These are phyloP conservation scores for Lentinula detonsa DNA, from an alignment of 768 basidiomycete genomes.

Conservation along the genomic window DNA sequence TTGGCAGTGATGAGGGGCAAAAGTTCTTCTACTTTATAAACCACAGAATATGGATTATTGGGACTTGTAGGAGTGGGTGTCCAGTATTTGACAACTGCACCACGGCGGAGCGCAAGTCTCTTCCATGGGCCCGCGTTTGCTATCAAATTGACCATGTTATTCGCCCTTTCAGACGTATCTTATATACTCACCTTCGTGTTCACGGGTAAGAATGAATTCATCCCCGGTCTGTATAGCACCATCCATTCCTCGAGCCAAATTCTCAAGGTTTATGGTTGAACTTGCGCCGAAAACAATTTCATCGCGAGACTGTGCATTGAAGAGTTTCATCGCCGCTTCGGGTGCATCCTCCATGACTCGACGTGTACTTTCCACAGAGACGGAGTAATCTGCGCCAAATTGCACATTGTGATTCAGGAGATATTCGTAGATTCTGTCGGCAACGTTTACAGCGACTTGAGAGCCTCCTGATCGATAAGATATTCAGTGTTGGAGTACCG, in stretches of 20 bases:
- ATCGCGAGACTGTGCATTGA: constrained; percentile 55
- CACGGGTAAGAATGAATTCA: constrained; percentile 73
- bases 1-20: constrained; percentile 55
- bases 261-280: constrained; percentile 65
- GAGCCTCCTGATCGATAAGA: constrained; percentile 32
- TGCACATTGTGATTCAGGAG: constrained; percentile 70
- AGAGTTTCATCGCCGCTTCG: constrained; percentile 46
- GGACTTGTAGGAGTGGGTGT: constrained; percentile 36
- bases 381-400: constrained; percentile 63
- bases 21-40: constrained; percentile 47
- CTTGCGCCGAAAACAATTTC: constrained; percentile 67
- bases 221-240: constrained; percentile 48
- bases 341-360: constrained; percentile 46
- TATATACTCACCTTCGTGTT: constrained; percentile 61
- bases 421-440: constrained; percentile 61
- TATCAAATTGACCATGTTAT: constrained; percentile 15
- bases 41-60: constrained; percentile 63
- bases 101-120: constrained; percentile 54
- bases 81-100: constrained; percentile 58
- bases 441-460: constrained; percentile 46
- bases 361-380: constrained; percentile 44
- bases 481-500: no score
- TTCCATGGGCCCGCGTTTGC: constrained; percentile 79
- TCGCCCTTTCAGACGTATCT: not conserved
- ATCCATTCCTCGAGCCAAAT: constrained; percentile 60